A percentile compares a stretch with the other conserved stretches of the same genome.
Conservation (phyloP, 2,329 filamentous ascomycete genomes). For the Fusarium begoniae region DNA sequence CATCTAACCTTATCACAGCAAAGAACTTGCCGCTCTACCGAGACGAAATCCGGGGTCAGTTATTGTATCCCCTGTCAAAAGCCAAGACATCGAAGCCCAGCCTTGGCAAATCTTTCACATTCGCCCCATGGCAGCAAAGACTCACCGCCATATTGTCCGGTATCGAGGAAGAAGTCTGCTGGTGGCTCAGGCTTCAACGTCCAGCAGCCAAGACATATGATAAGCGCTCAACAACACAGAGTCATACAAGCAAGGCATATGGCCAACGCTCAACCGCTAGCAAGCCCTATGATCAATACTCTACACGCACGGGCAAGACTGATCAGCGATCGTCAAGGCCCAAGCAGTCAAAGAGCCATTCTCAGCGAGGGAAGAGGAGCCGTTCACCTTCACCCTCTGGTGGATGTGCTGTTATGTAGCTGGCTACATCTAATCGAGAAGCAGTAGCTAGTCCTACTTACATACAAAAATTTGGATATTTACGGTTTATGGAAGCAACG, state of each 20-base stretch:
- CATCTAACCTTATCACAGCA: slow-evolving; percentile 10
- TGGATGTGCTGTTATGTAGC: slow-evolving; percentile 29
- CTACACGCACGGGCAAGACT: slow-evolving; percentile 1
- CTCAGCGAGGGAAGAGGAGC: slow-evolving; percentile 4
- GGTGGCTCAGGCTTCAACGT: slow-evolving; percentile 23
- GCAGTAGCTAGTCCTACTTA: background rate
- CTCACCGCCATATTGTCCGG: slow-evolving; percentile 12
- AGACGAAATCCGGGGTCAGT: slow-evolving; percentile 24
- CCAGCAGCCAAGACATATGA: slow-evolving; percentile 1
- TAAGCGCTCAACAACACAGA: background rate
- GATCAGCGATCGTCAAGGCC: slow-evolving; percentile 9
- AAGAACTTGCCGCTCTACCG: slow-evolving; percentile 29
- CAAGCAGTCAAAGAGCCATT: background rate
- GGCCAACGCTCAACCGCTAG: slow-evolving; percentile 1
- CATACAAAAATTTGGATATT: background rate
- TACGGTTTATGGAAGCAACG: background rate
- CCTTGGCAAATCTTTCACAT: slow-evolving; percentile 14
- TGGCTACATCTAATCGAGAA: background rate
- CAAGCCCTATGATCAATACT: slow-evolving; percentile 6
- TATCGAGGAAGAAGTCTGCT: slow-evolving; percentile 26
- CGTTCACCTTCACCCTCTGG: slow-evolving; percentile 12
- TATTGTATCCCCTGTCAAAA: slow-evolving; percentile 22
- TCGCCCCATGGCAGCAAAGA: slow-evolving; percentile 21
- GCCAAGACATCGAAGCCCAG: slow-evolving; percentile 17
- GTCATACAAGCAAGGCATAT: background rate